Percentiles rank a stretch among this genome's conserved stretches.
phyloP scores from a whole-genome alignment of 2,329 filamentous ascomycete species.

The Ophiostoma montium region DNA sequence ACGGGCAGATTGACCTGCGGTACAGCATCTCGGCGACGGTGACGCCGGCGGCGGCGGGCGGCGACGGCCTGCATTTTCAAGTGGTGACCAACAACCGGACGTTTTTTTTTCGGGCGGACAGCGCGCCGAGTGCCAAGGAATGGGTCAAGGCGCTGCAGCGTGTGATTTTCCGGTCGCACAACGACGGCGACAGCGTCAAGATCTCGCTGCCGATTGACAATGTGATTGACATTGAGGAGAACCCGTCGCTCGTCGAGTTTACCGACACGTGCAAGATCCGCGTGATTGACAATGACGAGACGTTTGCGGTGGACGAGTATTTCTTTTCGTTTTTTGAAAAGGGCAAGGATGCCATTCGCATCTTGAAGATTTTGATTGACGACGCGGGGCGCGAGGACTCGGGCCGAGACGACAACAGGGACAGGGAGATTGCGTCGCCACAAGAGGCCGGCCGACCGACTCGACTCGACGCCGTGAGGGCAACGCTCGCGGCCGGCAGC shows the following conservation, averaged over 20 bases:
- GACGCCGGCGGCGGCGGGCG: slow-evolving; percentile 39
- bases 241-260: slow-evolving; percentile 67
- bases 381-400: slow-evolving; percentile 35
- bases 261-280: slow-evolving; percentile 88
- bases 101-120: slow-evolving; percentile 84
- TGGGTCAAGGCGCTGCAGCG: slow-evolving; percentile 92
- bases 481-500: slow-evolving; percentile 34
- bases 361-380: slow-evolving; percentile 60
- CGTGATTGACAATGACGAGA: slow-evolving; percentile 86
- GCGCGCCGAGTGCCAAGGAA: slow-evolving; percentile 74
- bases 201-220: slow-evolving; percentile 82
- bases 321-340: slow-evolving; percentile 93
- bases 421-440: too few relatives aligned
- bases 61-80: slow-evolving; percentile 59
- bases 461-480: slow-evolving; percentile 45
- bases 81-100: slow-evolving; percentile 71
- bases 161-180: slow-evolving; percentile 89
- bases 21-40: slow-evolving; percentile 82
- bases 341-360: slow-evolving; percentile 67
- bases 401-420: slow-evolving; percentile 15
- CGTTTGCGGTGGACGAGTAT: slow-evolving; percentile 93
- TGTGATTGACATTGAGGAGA: slow-evolving; percentile 84
- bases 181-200: slow-evolving; percentile 94
- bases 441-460: slow-evolving; percentile 17
- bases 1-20: slow-evolving; percentile 80